phyloP scores from a whole-genome alignment of 2,329 filamentous ascomycete species.

The Aspergillus fijiensis region DNA sequence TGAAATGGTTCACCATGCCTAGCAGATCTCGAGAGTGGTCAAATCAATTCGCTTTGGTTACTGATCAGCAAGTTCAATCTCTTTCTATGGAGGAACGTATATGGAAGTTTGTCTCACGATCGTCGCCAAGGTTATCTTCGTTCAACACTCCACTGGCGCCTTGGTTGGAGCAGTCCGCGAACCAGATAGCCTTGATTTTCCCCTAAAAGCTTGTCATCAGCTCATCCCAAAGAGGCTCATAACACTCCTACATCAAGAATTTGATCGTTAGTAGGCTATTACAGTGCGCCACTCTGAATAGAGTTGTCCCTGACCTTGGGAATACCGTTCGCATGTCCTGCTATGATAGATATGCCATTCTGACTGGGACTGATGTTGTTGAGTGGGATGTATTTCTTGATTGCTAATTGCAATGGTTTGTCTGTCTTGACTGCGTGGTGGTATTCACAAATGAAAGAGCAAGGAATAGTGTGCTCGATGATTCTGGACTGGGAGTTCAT shows the following conservation, averaged over 20 bases:
- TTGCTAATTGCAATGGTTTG: slow-evolving; percentile 51
- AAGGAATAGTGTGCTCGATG: slow-evolving; percentile 49
- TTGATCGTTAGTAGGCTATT: not conserved
- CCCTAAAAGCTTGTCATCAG: slow-evolving; percentile 54
- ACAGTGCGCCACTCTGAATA: not conserved
- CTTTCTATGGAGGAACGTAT: too few relatives aligned
- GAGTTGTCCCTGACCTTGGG: slow-evolving; percentile 59
- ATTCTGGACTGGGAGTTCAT: slow-evolving; percentile 33
- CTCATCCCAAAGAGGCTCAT: slow-evolving; percentile 83
- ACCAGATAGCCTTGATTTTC: slow-evolving; percentile 73
- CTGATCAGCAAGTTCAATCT: too few relatives aligned
- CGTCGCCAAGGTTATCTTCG: slow-evolving; percentile 69
- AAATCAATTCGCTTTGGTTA: slow-evolving; percentile 27
- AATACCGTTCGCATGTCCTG: slow-evolving; percentile 56
- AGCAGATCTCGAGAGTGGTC: slow-evolving; percentile 77
- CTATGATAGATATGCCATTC: slow-evolving; percentile 55
- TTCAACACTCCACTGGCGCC: slow-evolving; percentile 73
- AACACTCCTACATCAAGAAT: slow-evolving; percentile 59
- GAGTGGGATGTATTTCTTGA: slow-evolving; percentile 58
- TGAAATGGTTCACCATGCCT: slow-evolving; percentile 40
- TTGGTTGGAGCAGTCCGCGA: slow-evolving; percentile 76
- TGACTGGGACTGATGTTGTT: slow-evolving; percentile 45
- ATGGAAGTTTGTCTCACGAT: slow-evolving; percentile 69
- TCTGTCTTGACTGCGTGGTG: slow-evolving; percentile 46
- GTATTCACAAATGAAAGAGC: slow-evolving; percentile 54